Base-by-base conservation (phyloP, 495 filamentous ascomycete genomes). In the Trichoderma orchidacearum region DNA sequence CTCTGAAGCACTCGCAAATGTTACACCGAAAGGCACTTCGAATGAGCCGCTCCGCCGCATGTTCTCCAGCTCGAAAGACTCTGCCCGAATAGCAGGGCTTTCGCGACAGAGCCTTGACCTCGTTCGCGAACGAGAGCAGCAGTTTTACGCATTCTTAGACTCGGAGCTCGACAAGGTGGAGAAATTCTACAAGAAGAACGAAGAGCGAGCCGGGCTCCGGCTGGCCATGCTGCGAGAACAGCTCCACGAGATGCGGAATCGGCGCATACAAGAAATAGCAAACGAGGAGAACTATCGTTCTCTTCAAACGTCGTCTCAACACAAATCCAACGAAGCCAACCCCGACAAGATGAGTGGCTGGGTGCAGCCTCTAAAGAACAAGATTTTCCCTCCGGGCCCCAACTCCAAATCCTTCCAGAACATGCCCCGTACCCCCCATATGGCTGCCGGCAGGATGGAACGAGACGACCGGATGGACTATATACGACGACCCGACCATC, bases 211-310 rank as follows among this genome's bases (percentile, higher is more conserved):
- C 3, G 80, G 79, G 2, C 71, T 83, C 34, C 80, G 90, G 11
- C 70, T 95, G n/a, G 65, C 71, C 6, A 68, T 83, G 13, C 76
- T 96, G 28, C 78, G 86, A 30, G 82, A 86, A 27, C 90, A 96
- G 65, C 72, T 96, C 38, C 90, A 92, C 62, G 80, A 90, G 56
- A 93, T 96, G 90, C 76, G 88, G 23, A 86, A 90, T 66, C 78
- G 84, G 9, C 80, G 90, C 23, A 78, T 83, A 7, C 79, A 82
- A 41, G 87, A 96, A 66, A 66, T 94, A n/a, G 53, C 53, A 15
- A 67, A 71, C 7, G 74, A 74, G 36, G 54, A 65, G 0, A 72
- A 68, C 62, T 60, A 54, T 25, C 60, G 57, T 34, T 53, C 51
- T 13, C 51, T 30, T 3, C 27, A 17, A 15, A 3, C 25, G 30